Evolutionary conservation across 768 basidiomycete species (phyloP).

Genomic region (Lepiota brunneoincarnata): DNA sequence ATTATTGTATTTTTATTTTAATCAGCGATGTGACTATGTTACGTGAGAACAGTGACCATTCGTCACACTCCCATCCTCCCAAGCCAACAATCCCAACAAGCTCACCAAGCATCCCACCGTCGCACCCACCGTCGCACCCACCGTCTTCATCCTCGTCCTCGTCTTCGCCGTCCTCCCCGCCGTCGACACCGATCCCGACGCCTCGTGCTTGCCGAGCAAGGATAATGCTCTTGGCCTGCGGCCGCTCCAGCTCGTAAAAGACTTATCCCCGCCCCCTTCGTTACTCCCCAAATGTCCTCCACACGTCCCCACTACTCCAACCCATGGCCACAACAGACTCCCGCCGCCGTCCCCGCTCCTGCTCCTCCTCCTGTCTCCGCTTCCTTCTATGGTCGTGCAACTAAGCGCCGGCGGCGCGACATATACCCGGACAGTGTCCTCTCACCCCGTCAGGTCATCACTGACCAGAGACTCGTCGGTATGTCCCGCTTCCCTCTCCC

Average conservation of each 20-base stretch:
- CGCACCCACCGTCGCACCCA: slow-evolving; percentile 6
- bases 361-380: slow-evolving; percentile 9
- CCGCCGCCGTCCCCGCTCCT: slow-evolving; percentile 6
- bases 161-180: background rate
- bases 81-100: slow-evolving; percentile 6
- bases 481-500: slow-evolving; percentile 15
- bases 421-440: slow-evolving; percentile 8
- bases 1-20: slow-evolving; percentile 6
- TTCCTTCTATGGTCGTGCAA: slow-evolving; percentile 10
- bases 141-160: slow-evolving; percentile 9
- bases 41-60: slow-evolving; percentile 10
- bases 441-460: slow-evolving; percentile 34
- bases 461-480: slow-evolving; percentile 34
- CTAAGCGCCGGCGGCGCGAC: slow-evolving; percentile 16
- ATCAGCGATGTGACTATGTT: slow-evolving; percentile 11
- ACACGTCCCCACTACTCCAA: slow-evolving; percentile 11
- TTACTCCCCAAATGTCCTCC: slow-evolving; percentile 10
- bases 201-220: background rate
- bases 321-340: slow-evolving; percentile 19
- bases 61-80: slow-evolving; percentile 6
- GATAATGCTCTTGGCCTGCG: slow-evolving; percentile 14
- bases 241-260: slow-evolving; percentile 9
- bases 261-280: background rate
- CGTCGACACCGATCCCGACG: background rate
- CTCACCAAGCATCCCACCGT: background rate